Evolutionary conservation across 192 early-diverging fungal genomes (phyloP), one percentile per base, ranked within the genome.

Genomic region (Linnemannia elongata): DNA sequence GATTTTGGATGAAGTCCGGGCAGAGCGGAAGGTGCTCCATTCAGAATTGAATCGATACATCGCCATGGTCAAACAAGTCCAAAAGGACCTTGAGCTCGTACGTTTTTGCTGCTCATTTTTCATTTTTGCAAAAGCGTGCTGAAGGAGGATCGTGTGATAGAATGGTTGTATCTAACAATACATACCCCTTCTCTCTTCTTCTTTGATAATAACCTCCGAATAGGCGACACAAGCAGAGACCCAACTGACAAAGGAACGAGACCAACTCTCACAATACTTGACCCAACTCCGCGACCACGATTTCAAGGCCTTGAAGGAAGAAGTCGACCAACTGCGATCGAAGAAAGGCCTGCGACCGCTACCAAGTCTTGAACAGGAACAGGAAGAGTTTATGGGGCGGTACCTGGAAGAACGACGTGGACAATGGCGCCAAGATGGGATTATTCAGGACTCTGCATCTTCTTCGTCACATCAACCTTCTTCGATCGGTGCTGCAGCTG

Each of bases 61-160:
- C 24, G 63, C 52, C 72, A 87, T 87, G 85, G 76, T 87, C 41
- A 78, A 78, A 33, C 85, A 87, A 52, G 57, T 87, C 36, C 85
- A 81, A 60, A 87, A 81, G 54, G 85, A 87, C 41, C 52, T 78
- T 54, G 85, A 80, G 3, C 72, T 87, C 12, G 85, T 87, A 87
- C 68, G 75, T 72, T 75, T 57, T 69, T 41, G 45, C 68, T 35
- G 7, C 30, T 22, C 20, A 6, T 36, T 35, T 39, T 9, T 38
- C 4, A 39, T 41, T 5, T 24, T 45, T 41, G 4, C 69, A 71
- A 10, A 60, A 66, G 13, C 49, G 6, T 6, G 17, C 20, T 52
- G 49, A 52, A 52, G 4, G 13, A 20, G 3, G 13, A 49, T 1
- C 49, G 0, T 18, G 5, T 52, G 18, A 38, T 75, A 22, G 30